Base-by-base conservation (phyloP, 75 land plant species). In the Chamaecyparis obtusa region DNA sequence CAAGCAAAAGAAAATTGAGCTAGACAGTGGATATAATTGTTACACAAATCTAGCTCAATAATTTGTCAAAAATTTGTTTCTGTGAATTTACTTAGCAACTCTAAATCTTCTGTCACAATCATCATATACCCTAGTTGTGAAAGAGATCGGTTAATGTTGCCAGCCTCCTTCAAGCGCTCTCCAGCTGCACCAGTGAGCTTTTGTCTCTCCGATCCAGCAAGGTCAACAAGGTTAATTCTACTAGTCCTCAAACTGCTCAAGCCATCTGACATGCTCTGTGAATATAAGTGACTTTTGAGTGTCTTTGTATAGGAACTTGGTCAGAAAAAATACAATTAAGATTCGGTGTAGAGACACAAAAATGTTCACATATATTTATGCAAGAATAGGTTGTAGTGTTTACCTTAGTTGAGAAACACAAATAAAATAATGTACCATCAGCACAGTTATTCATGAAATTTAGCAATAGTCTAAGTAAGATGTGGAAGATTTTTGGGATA, bases 181-280 rank as follows among this genome's bases (percentile, higher is more conserved):
- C 99, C 99, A 75, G 94, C 98, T 69, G 99, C 98, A 85, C 98
- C 95, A 24, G 97, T 97, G 60, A 91, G 89, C 84, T 96, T 97
- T 48, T 97, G 99, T 86, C 99, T 88, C 87, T 97, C 99, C 9
- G 99, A 97, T 24, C 99, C 99, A 84, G 99, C 99, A 64, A 97
- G 89, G 92, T 97, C 99, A 87, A 97, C 99, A 82, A 97, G 91
- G 88, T 97, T 97, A 84, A 97, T 95, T 88, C 96, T 90, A 72
- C 99, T 97, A 7, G 91, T 96, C 84, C 93, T 92, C 35, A 96
- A 89, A 84, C 95, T 94, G 93, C 94, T 92, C 69, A 94, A 48
- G 55, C 98, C 98, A 92, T 96, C 99, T 76, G 94, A 84, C 84
- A 78, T 87, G 37, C 89, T 92, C 98, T 96, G 90, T 78, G 48